Conservation (phyloP, 257 asterid species). For the Salvia rosmarinus region DNA sequence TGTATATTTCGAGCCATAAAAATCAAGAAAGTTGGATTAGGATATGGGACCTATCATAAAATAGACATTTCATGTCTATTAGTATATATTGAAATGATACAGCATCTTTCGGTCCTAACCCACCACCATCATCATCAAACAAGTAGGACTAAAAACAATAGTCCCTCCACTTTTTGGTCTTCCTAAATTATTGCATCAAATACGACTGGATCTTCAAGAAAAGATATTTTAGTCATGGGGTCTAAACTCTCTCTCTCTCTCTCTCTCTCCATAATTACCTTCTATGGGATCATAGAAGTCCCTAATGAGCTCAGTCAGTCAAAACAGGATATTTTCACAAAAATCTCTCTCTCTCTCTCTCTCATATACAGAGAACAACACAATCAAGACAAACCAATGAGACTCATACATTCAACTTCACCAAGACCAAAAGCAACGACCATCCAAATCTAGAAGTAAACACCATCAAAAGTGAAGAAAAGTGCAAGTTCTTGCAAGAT, state of each 20-base stretch:
- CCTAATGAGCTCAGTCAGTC: not conserved
- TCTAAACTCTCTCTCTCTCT: not conserved
- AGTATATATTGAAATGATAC: not conserved
- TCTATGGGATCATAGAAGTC: not conserved
- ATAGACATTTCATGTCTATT: too few relatives aligned
- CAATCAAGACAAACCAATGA: not conserved
- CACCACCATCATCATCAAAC: not conserved
- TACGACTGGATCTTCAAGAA: not conserved
- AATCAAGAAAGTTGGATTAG: slow-evolving; percentile 16
- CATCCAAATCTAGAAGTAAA: not conserved
- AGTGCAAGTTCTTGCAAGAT: slow-evolving; percentile 1
- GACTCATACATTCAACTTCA: not conserved
- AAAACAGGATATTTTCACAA: not conserved
- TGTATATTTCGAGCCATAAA: not conserved
- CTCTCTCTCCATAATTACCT: not conserved
- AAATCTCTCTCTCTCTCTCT: not conserved
- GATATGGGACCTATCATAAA: slow-evolving; percentile 5
- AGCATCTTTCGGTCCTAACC: not conserved
- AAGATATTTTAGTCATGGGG: not conserved
- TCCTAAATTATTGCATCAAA: slow-evolving; percentile 19
- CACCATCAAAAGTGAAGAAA: not conserved
- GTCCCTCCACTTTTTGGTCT: not conserved
- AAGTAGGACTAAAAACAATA: not conserved
- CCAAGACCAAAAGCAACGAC: not conserved
- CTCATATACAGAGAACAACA: not conserved